Conservation (phyloP, 306 rosid genomes). For the Cicer judaicum region DNA sequence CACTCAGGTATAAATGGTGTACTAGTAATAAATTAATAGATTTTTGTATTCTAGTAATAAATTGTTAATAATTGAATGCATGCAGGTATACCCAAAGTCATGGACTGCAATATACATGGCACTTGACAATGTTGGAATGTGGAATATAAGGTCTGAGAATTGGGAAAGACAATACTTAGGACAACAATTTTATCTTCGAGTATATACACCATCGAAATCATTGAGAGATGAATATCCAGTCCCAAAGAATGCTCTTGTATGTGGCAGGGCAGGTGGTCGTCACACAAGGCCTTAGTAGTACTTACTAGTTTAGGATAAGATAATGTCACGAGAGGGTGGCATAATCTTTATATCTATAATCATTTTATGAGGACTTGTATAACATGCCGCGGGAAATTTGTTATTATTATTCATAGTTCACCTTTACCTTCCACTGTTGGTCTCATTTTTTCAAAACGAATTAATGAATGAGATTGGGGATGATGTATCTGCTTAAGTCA, state of each 20-base stretch:
- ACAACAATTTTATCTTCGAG: slow-evolving; percentile 89
- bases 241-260: slow-evolving; percentile 84
- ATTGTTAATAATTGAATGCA: not conserved
- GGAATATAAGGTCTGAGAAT: slow-evolving; percentile 90
- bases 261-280: slow-evolving; percentile 85
- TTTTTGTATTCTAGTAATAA: not conserved
- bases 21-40: not conserved
- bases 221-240: slow-evolving; percentile 79
- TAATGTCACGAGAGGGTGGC: slow-evolving; percentile 75
- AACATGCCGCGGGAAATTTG: slow-evolving; percentile 30
- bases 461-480: slow-evolving; percentile 13
- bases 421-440: slow-evolving; percentile 49
- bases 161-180: slow-evolving; percentile 98
- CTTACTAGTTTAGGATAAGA: not conserved
- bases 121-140: slow-evolving; percentile 93
- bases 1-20: slow-evolving; percentile 57
- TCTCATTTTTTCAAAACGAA: slow-evolving; percentile 2
- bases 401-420: slow-evolving; percentile 43
- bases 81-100: slow-evolving; percentile 78
- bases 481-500: not conserved
- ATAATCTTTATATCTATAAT: slow-evolving; percentile 1
- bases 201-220: slow-evolving; percentile 70
- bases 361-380: not conserved
- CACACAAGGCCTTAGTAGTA: slow-evolving; percentile 67
- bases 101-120: slow-evolving; percentile 95